These are phyloP conservation scores for Physcomitrium patens DNA, from an alignment of 225 moss, liverwort and hornwort species.

Conservation along the genomic window DNA sequence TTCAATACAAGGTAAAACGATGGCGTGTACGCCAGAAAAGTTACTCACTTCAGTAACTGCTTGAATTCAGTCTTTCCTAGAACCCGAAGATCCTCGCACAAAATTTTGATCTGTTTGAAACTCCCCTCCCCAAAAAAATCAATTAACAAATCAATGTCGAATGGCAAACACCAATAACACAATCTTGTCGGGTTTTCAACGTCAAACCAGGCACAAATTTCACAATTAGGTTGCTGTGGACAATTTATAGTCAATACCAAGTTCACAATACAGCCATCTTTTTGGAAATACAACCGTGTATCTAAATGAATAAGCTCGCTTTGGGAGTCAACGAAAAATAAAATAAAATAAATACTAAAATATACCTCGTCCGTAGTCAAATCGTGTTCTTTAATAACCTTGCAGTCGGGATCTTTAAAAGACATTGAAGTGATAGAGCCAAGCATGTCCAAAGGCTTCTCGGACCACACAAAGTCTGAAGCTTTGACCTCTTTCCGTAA, in stretches of 20 bases:
- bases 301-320: conserved; percentile 12
- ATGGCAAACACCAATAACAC: neutral
- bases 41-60: conserved; percentile 81
- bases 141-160: neutral
- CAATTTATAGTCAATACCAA: neutral
- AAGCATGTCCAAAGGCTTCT: conserved; percentile 91
- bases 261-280: no score
- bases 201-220: no score
- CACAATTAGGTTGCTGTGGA: no score
- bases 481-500: conserved; percentile 79
- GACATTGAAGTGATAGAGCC: conserved; percentile 84
- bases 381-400: conserved; percentile 55
- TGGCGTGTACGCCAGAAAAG: neutral
- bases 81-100: conserved; percentile 93
- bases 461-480: conserved; percentile 87
- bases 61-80: conserved; percentile 97
- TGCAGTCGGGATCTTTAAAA: conserved; percentile 63
- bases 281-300: neutral
- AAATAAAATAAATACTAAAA: no score
- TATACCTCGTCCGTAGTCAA: conserved; percentile 86
- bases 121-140: neutral
- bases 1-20: neutral
- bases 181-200: no score
- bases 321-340: neutral
- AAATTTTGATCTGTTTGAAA: conserved; percentile 66